Evolutionary conservation across 2,329 filamentous ascomycete species (phyloP), one percentile per base, ranked within the genome.

Genomic region (Onygenales sp.): DNA sequence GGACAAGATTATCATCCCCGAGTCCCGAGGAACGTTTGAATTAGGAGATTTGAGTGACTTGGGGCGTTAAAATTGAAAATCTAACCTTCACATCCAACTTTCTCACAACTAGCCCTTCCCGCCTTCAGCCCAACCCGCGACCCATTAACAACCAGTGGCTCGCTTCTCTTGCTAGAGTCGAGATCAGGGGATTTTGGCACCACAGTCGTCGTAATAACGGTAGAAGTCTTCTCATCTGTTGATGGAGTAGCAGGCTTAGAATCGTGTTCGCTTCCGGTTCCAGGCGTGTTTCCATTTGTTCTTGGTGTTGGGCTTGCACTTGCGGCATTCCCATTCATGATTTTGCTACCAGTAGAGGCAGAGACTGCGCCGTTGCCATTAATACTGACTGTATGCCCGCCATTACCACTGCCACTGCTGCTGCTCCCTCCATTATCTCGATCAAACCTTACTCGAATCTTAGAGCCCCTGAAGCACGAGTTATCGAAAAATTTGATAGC

Each of bases 121-220:
- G 57, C 57, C 21, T 58, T 60, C 35, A 54, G 52, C 17, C 64
- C 61, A 21, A 60, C 52, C 10, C 61, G 61, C 17, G 66, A 69
- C 17, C 66, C 66, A 53, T 69, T 69, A 7, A 69, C 63, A 8
- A 69, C 66, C 43, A 69, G 55, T 9, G 66, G 66, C 48, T 62
- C 61, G 35, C 59, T 61, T 33, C 55, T 58, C n/a, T 60, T 60
- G 10, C 42, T 45, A 9, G 52, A 51, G 27, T 53, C 52, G 31
- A 58, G 46, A 54, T 59, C 38, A 58, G 55, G 8, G 56, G 59
- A 1, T 55, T 59, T 41, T 11, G 47, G 36, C 11, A 27, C 21
- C 27, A 31, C 13, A 13, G 11, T n/a, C 3, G 46, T n/a, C 3
- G 46, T n/a, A 13, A 36, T 13, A 9, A n/a, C 21, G 5, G 36